Evolutionary conservation across 2,329 filamentous ascomycete genomes (phyloP), one percentile per base, ranked within the genome.

Genomic region (Mycosphaerella arachidis): DNA sequence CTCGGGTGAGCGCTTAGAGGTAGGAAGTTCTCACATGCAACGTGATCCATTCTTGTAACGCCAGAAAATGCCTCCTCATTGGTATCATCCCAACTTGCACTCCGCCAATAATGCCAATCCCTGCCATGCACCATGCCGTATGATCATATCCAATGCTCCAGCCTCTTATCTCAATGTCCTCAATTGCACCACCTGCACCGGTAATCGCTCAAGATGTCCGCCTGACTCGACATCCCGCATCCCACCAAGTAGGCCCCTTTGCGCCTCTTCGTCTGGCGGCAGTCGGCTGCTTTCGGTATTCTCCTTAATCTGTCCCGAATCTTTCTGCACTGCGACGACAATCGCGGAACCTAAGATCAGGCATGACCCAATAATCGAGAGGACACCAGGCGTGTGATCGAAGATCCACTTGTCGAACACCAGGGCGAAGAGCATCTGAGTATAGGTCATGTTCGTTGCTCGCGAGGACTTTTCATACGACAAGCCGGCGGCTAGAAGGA

Each of bases 401-500:
- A 85, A 89, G 16, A 89, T 76, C 10, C 86, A 63, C 66, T 84
- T 84, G 70, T 90, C 87, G 13, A 86, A 85, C 3, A 79, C 76
- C 10, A 89, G 72, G 1, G 87, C 86, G 71, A 88, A 89, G 3
- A 89, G 74, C 85, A 89, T 88, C 71, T 88, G 85, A 50, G 82
- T 85, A 69, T 89, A 90, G 0, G 86, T 77, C 84, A 89, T 87
- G 57, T 84, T 85, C 0, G 84, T 87, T 1, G 84, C 85, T 20
- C 83, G 78, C 3, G 77, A 77, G 1, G 81, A 82, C 63, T 87
- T 88, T 69, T 92, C 89, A 62, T 87, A 85, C 27, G 88, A 81
- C 52, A 97, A 76, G 0, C 91, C 91, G 0, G 85, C 83, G 1
- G 92, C 94, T 18, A 95, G 78, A n/a, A 95, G 80, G 66, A 91